A percentile compares a stretch with the other conserved stretches of the same genome.
Conservation (phyloP, 164 flowering plant genomes). For the Piper longum region DNA sequence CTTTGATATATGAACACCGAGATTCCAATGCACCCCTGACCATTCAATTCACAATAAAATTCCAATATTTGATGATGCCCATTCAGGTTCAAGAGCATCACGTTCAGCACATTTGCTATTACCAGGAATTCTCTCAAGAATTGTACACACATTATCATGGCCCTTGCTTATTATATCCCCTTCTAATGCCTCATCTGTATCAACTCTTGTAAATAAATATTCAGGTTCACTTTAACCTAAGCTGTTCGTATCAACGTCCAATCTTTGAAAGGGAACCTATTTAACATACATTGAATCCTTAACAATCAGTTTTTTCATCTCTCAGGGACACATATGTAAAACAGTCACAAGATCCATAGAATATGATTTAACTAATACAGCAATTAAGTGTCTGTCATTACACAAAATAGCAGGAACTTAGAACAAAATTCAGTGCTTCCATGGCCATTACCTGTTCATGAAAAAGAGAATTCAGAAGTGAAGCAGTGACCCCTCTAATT, state of each 20-base stretch:
- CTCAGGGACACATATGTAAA: slow-evolving; percentile 1
- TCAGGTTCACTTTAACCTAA: slow-evolving; percentile 13
- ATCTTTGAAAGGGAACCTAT: slow-evolving; percentile 22
- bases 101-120: slow-evolving; percentile 92
- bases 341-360: neutral
- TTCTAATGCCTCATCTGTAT: slow-evolving; percentile 7
- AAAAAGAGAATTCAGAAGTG: slow-evolving; percentile 66
- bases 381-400: too few species aligned
- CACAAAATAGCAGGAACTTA: too few species aligned
- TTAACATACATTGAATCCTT: slow-evolving; percentile 6
- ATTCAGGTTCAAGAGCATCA: slow-evolving; percentile 70
- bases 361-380: neutral
- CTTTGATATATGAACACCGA: slow-evolving; percentile 97
- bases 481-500: slow-evolving; percentile 74
- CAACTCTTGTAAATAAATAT: slow-evolving; percentile 13
- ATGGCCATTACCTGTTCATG: slow-evolving; percentile 42
- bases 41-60: slow-evolving; percentile 80
- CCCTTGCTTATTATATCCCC: slow-evolving; percentile 21
- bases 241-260: slow-evolving; percentile 11
- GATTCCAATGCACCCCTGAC: slow-evolving; percentile 93
- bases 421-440: neutral
- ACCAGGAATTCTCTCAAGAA: slow-evolving; percentile 64
- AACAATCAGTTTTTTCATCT: slow-evolving; percentile 6
- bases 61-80: slow-evolving; percentile 95
- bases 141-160: slow-evolving; percentile 32